These are phyloP conservation scores for Aegilops longissima DNA, from an alignment of 176 grass and related monocot genomes.

Conservation along the genomic window DNA sequence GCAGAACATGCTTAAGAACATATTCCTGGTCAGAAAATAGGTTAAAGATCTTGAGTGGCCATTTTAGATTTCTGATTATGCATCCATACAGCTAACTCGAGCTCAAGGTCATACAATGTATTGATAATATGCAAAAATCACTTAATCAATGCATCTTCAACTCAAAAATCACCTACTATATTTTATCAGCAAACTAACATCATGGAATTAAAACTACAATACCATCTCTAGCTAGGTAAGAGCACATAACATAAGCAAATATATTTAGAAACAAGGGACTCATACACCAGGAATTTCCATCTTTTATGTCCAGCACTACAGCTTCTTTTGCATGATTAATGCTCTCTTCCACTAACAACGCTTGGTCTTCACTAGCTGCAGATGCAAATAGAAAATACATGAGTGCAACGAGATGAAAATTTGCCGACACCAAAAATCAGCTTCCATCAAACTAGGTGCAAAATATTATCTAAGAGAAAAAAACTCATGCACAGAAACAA, in stretches of 20 bases:
- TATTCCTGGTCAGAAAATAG: too few relatives aligned
- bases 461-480: not conserved
- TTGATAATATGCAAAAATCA: slow-evolving; percentile 10
- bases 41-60: too few relatives aligned
- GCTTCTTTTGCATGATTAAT: slow-evolving; percentile 96
- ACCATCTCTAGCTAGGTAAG: not conserved
- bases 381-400: not conserved
- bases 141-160: not conserved
- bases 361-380: slow-evolving; percentile 69
- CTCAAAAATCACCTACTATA: not conserved
- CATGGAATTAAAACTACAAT: not conserved
- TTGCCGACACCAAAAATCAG: not conserved
- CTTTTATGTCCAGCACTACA: slow-evolving; percentile 85
- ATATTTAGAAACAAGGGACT: slow-evolving; percentile 42
- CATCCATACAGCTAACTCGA: too few relatives aligned
- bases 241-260: slow-evolving; percentile 11
- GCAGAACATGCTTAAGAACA: too few relatives aligned
- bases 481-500: not conserved
- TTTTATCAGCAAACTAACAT: not conserved
- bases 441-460: not conserved
- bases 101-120: not conserved
- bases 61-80: too few relatives aligned
- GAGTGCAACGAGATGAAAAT: not conserved
- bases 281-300: slow-evolving; percentile 99
- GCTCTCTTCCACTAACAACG: slow-evolving; percentile 76